These are phyloP conservation scores for Epichloe glyceriae DNA, from an alignment of 2,329 filamentous ascomycete species.

Conservation along the genomic window DNA sequence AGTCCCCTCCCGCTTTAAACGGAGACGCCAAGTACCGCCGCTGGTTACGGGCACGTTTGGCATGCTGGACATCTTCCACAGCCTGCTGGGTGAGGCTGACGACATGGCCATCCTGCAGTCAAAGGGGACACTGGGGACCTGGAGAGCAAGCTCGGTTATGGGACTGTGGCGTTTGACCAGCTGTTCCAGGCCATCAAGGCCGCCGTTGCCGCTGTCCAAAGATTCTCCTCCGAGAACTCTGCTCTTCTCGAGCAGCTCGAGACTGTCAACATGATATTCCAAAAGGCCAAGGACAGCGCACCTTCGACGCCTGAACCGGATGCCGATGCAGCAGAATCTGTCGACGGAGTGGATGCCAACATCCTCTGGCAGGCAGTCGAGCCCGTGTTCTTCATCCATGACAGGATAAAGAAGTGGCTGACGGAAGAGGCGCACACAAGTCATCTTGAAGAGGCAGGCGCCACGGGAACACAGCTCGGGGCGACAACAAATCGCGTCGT, in stretches of 20 bases:
- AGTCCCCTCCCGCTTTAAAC: conserved; percentile 38
- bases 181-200: conserved; percentile 15
- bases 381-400: conserved; percentile 54
- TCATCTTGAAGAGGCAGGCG: conserved; percentile 8
- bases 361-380: conserved; percentile 74
- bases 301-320: conserved; percentile 7
- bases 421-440: conserved; percentile 52
- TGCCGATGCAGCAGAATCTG: conserved; percentile 2
- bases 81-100: conserved; percentile 40
- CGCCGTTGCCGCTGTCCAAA: conserved; percentile 13
- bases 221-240: conserved; percentile 11
- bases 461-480: conserved; percentile 12
- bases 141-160: conserved; percentile 60
- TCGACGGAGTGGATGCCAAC: conserved; percentile 9
- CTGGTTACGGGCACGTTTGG: conserved; percentile 45
- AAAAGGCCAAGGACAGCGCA: conserved; percentile 13
- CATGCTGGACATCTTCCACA: conserved; percentile 60
- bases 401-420: conserved; percentile 28
- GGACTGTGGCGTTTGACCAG: conserved; percentile 22
- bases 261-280: conserved; percentile 13
- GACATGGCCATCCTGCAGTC: conserved; percentile 29
- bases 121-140: conserved; percentile 55
- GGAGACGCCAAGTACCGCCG: conserved; percentile 46
- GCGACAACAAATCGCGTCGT: conserved; percentile 88
- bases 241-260: conserved; percentile 16